Percentiles rank a stretch among this genome's conserved stretches.
Conservation (phyloP, 2,329 filamentous ascomycete species). For the Parascedosporium putredinis region DNA sequence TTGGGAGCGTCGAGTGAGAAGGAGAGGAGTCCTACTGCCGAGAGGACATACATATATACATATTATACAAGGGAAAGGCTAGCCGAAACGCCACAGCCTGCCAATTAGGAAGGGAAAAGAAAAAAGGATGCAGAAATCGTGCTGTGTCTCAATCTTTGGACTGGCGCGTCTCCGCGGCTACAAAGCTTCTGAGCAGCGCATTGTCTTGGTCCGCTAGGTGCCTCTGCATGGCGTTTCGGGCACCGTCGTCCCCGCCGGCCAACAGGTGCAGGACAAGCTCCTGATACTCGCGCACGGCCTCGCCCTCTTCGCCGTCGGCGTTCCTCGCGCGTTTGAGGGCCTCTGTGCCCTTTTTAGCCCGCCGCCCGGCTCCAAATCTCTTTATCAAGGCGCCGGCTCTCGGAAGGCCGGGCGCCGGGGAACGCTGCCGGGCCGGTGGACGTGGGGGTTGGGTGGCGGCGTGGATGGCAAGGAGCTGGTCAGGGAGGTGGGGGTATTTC, state of each 20-base stretch:
- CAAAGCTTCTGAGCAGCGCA: slow-evolving; percentile 36
- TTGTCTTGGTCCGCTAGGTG: slow-evolving; percentile 37
- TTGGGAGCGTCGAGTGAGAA: too few species aligned
- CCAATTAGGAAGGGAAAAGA: too few species aligned
- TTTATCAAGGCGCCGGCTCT: slow-evolving; percentile 17
- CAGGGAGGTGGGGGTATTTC: slow-evolving; percentile 39
- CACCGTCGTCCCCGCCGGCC: slow-evolving; percentile 15
- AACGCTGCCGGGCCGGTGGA: slow-evolving; percentile 4
- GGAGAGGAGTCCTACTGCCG: too few species aligned
- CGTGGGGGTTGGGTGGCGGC: slow-evolving; percentile 37
- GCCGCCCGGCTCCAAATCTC: slow-evolving; percentile 47
- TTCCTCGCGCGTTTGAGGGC: slow-evolving; percentile 40
- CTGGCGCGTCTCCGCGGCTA: slow-evolving; percentile 28
- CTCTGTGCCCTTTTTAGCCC: slow-evolving; percentile 45
- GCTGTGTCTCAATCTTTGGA: slow-evolving; percentile 1
- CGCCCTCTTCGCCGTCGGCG: slow-evolving; percentile 42
- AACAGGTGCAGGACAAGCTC: slow-evolving; percentile 44
- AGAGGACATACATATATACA: too few species aligned
- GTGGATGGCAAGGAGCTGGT: slow-evolving; percentile 37
- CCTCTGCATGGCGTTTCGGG: slow-evolving; percentile 28
- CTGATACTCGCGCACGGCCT: slow-evolving; percentile 50
- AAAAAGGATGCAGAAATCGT: too few species aligned
- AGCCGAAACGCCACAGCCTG: too few species aligned
- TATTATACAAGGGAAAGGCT: too few species aligned
- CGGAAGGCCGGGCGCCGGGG: slow-evolving; percentile 11